Conservation (phyloP, 805 yeast species). For the Candida piceae region DNA sequence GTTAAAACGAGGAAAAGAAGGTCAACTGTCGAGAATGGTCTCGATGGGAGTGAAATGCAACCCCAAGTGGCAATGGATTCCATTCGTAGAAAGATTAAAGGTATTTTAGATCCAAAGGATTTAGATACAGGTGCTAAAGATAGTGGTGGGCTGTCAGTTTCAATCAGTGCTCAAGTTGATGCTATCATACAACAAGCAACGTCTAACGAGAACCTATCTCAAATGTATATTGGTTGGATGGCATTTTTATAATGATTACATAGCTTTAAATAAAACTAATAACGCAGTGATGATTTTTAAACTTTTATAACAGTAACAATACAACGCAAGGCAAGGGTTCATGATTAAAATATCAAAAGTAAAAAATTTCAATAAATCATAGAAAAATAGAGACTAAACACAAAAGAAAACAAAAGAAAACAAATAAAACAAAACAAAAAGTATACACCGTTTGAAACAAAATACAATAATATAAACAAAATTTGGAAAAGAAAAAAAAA, state of each 20-base stretch:
- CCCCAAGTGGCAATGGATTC: slow-evolving; percentile 69
- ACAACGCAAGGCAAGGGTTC: too few relatives aligned
- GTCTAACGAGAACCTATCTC: slow-evolving; percentile 61
- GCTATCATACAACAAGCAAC: slow-evolving; percentile 79
- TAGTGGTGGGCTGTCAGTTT: slow-evolving; percentile 66
- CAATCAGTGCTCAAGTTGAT: slow-evolving; percentile 91
- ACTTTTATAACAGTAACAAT: too few relatives aligned
- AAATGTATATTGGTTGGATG: slow-evolving; percentile 95
- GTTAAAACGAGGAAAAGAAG: slow-evolving; percentile 33
- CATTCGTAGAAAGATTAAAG: slow-evolving; percentile 76
- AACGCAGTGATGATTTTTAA: too few relatives aligned
- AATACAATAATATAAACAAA: too few relatives aligned
- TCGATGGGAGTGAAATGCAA: slow-evolving; percentile 26
- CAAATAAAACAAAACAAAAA: too few relatives aligned
- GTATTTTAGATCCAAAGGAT: slow-evolving; percentile 67
- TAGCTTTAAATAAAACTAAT: background rate
- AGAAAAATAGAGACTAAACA: too few relatives aligned
- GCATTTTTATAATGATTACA: slow-evolving; percentile 47
- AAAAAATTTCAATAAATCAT: too few relatives aligned
- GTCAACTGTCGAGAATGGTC: slow-evolving; percentile 14
- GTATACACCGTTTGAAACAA: too few relatives aligned
- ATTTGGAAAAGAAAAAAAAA: too few relatives aligned
- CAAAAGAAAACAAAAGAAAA: too few relatives aligned
- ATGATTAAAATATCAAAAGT: too few relatives aligned
- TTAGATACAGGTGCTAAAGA: slow-evolving; percentile 31